These are phyloP conservation scores for Sporisorium sorghi DNA, from an alignment of 1,284 basidiomycete genomes.

Conservation along the genomic window DNA sequence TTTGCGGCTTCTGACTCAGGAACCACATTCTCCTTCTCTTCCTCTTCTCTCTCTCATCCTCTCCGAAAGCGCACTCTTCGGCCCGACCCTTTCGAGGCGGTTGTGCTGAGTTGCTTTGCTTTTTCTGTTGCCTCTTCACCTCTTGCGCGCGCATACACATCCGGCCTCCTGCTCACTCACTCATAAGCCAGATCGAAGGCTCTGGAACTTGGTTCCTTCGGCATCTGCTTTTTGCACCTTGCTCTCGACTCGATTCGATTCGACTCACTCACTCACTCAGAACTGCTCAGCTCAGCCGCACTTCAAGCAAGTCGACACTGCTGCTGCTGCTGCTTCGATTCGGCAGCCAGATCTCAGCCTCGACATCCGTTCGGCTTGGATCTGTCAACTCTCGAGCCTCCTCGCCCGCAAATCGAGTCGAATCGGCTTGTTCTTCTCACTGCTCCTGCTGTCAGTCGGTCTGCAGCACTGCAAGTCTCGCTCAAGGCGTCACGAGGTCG, in stretches of 20 bases:
- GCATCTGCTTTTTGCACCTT: neutral
- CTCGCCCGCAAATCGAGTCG: neutral
- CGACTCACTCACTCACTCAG: too few species aligned
- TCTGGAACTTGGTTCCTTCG: constrained; percentile 2
- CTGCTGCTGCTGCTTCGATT: neutral
- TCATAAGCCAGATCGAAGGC: neutral
- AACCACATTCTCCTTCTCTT: neutral
- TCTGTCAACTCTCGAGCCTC: neutral
- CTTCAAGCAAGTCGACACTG: neutral
- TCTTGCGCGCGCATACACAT: neutral
- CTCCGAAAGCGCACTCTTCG: neutral
- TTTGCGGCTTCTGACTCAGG: neutral
- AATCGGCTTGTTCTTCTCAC: neutral
- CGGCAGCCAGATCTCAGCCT: neutral
- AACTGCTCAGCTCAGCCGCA: neutral
- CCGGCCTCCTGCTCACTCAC: constrained; percentile 6
- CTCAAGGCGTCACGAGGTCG: neutral
- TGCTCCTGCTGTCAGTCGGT: neutral
- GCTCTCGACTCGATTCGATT: neutral
- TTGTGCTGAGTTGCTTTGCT: neutral
- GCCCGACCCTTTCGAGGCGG: neutral
- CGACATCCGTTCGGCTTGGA: neutral
- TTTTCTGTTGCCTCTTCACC: neutral
- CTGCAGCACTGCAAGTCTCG: neutral
- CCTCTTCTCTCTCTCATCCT: neutral